Evolutionary conservation across 2,329 filamentous ascomycete species (phyloP).

Genomic region (Leptographium galeiforme): DNA sequence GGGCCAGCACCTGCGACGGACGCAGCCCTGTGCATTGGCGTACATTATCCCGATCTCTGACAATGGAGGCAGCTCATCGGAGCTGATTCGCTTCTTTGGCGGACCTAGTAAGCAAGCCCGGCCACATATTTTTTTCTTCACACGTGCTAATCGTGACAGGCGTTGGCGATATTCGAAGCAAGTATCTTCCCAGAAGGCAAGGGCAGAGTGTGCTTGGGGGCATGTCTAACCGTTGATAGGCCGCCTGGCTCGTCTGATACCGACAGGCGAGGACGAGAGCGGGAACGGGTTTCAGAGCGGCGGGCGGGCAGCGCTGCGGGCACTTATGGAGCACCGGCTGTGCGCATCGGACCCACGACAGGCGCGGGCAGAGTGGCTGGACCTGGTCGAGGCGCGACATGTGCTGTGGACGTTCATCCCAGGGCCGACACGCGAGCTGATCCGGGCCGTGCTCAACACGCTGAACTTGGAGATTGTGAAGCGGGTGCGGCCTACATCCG

Average conservation of each 20-base stretch:
- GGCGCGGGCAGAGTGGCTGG: conserved; percentile 71
- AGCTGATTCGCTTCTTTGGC: conserved; percentile 87
- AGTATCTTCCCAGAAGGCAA: not conserved
- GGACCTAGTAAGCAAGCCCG: conserved; percentile 56
- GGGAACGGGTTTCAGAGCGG: not conserved
- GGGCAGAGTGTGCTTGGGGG: too few species aligned
- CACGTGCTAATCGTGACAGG: conserved; percentile 6
- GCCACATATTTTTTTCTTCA: not conserved
- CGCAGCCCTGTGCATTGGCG: conserved; percentile 47
- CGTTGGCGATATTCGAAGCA: conserved; percentile 62
- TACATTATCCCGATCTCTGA: conserved; percentile 94
- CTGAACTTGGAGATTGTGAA: conserved; percentile 70
- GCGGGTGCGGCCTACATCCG: conserved; percentile 55
- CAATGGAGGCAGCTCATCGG: conserved; percentile 87
- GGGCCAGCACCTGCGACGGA: not conserved
- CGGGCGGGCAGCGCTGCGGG: conserved; percentile 63
- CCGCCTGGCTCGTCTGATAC: conserved; percentile 82
- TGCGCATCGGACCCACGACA: conserved; percentile 38
- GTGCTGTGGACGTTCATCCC: conserved; percentile 59
- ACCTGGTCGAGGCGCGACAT: conserved; percentile 75
- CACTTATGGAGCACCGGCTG: conserved; percentile 78
- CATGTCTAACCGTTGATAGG: conserved; percentile 30
- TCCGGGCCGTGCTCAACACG: conserved; percentile 63
- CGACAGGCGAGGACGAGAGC: conserved; percentile 26
- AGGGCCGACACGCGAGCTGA: conserved; percentile 61